Conservation (phyloP, 2,329 filamentous ascomycete genomes). For the Fusarium globosum region DNA sequence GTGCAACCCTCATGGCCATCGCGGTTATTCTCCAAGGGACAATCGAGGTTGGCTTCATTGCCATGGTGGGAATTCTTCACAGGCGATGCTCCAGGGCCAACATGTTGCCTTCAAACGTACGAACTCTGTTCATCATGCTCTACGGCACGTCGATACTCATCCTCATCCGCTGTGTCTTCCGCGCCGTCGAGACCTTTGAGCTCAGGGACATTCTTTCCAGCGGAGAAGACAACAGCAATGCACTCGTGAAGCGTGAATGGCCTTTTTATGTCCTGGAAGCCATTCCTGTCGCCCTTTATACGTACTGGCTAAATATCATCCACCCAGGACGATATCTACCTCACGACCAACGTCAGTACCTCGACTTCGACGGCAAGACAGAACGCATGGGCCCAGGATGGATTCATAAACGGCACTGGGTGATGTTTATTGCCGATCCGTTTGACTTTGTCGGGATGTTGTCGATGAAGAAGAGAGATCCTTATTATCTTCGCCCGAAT, state of each 20-base stretch:
- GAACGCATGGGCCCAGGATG: constrained; percentile 45
- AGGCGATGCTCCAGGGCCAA: constrained; percentile 29
- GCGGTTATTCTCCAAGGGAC: constrained; percentile 56
- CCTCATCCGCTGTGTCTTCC: constrained; percentile 42
- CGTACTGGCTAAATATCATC: constrained; percentile 55
- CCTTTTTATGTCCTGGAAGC: constrained; percentile 61
- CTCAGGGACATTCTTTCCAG: constrained; percentile 25
- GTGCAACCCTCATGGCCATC: constrained; percentile 65
- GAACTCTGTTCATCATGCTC: constrained; percentile 41
- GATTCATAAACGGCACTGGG: constrained; percentile 40
- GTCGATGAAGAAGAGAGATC: constrained; percentile 39
- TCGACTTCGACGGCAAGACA: constrained; percentile 54
- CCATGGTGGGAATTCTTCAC: constrained; percentile 36
- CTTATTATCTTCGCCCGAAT: constrained; percentile 34
- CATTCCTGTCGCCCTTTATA: constrained; percentile 56
- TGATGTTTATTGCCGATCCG: constrained; percentile 30
- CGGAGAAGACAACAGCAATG: constrained; percentile 20
- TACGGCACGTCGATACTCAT: constrained; percentile 44
- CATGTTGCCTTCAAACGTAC: constrained; percentile 40
- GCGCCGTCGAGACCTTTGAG: constrained; percentile 41
- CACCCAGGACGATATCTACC: constrained; percentile 58
- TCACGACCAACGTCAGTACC: constrained; percentile 51
- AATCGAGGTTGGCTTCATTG: constrained; percentile 40
- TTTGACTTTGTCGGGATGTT: constrained; percentile 43
- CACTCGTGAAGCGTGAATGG: constrained; percentile 57